Base-by-base conservation (phyloP, 2,329 filamentous ascomycete species). In the Tolypocladium album region DNA sequence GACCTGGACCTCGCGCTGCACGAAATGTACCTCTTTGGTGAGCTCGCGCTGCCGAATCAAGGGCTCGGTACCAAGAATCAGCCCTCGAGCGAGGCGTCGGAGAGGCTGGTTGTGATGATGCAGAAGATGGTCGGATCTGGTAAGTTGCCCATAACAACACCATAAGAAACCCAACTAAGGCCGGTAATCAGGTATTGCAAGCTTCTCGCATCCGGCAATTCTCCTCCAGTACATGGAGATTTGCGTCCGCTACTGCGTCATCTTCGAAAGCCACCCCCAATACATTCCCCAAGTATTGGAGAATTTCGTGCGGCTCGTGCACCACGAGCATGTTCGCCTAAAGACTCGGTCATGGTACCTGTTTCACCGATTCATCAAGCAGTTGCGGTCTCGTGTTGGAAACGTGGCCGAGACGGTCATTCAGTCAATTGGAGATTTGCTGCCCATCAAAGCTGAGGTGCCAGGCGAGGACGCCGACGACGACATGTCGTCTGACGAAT, bases 201-300 rank as follows among this genome's bases (percentile, higher is more conserved):
- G 82, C 52, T 95, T 93, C 73, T 86, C 88, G 20, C 94, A 97
- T 71, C 93, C 94, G 1, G 91, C 92, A 20, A 92, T 97, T 58
- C 85, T 97, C 64, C 80, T 99, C 27, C 92, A 97, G 75, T 99
- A 96, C 70, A 97, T 99, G 92, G 94, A 99, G 73, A 96, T 96
- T 42, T 96, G 92, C 72, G 92, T 96, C 59, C 88, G 94, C 57
- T 99, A 99, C 75, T 90, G 88, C 71, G 84, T 87, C 36, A 96
- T 97, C 73, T 97, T 99, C 71, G 92, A 97, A 70, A 85, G 86
- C 60, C 89, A 96, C 69, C 81, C 86, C 38, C 80, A 88, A 27
- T 87, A 90, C 62, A 95, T 97, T 57, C 90, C 90, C 2, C 88
- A 87, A 64, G 91, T 94, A 1, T 80, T 99, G 50, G 92, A 97